A percentile compares a stretch with the other conserved stretches of the same genome.
Conservation (phyloP, 371 early-diverging fungal species). For the Lichtheimia ramosa region DNA sequence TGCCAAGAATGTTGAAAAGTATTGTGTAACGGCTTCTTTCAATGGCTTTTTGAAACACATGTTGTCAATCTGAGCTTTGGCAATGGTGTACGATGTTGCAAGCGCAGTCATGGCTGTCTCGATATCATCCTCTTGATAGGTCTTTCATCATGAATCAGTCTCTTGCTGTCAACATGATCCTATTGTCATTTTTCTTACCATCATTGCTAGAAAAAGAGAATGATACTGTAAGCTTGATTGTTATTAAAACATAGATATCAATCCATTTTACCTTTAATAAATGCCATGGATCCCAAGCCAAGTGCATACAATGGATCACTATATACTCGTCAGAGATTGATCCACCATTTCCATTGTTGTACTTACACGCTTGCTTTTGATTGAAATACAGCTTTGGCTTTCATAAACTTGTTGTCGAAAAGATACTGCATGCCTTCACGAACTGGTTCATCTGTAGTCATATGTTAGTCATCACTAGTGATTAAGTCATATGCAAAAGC, state of each 20-base stretch:
- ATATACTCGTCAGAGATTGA: neutral
- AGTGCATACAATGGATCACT: constrained; percentile 49
- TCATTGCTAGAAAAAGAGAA: constrained; percentile 13
- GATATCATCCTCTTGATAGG: constrained; percentile 34
- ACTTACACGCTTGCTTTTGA: constrained; percentile 37
- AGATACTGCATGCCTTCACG: constrained; percentile 40
- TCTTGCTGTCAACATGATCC: too few species aligned
- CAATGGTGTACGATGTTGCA: constrained; percentile 39
- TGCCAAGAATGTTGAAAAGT: constrained; percentile 27
- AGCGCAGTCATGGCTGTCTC: constrained; percentile 38
- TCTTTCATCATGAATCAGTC: constrained; percentile 14
- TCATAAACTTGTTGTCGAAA: constrained; percentile 55
- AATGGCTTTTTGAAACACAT: constrained; percentile 33
- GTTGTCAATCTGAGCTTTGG: constrained; percentile 43
- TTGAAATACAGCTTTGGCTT: constrained; percentile 43
- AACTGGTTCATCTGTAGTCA: constrained; percentile 37
- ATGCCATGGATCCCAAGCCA: constrained; percentile 51
- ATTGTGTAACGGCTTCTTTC: constrained; percentile 38
- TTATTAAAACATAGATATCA: neutral
- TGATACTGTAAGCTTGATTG: neutral
- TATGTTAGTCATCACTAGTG: neutral
- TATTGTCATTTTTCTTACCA: constrained; percentile 6
- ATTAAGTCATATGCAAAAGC: neutral
- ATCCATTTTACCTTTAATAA: constrained; percentile 35
- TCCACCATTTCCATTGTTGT: neutral